Percentiles rank a stretch among this genome's conserved stretches.
Evolutionary conservation across 1,284 basidiomycete species (phyloP).

Genomic region (Ustilago xerochloae): DNA sequence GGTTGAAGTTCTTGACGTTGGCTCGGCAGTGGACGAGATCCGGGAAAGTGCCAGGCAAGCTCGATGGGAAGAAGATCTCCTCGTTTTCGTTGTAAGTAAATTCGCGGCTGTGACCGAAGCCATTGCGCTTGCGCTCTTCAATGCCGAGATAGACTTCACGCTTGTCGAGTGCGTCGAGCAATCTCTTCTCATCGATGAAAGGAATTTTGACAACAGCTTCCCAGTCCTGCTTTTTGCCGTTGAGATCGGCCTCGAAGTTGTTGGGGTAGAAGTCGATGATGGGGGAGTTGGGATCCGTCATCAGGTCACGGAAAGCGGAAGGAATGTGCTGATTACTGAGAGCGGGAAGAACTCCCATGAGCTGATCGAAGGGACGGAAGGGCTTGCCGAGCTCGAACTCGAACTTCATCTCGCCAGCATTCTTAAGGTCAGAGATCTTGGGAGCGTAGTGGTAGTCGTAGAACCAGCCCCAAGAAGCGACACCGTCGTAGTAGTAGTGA

Average conservation of each 20-base stretch:
- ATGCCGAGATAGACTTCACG: slow-evolving; percentile 81
- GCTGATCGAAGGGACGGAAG: slow-evolving; percentile 93
- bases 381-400: slow-evolving; percentile 86
- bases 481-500: slow-evolving; percentile 97
- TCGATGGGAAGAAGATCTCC: slow-evolving; percentile 83
- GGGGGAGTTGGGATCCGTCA: slow-evolving; percentile 85
- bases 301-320: slow-evolving; percentile 86
- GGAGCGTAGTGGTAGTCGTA: slow-evolving; percentile 95
- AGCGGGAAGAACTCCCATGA: slow-evolving; percentile 96
- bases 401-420: slow-evolving; percentile 83
- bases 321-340: slow-evolving; percentile 91
- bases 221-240: slow-evolving; percentile 99
- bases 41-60: slow-evolving; percentile 93
- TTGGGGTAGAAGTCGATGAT: slow-evolving; percentile 94
- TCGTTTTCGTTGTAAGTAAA: slow-evolving; percentile 76
- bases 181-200: slow-evolving; percentile 87
- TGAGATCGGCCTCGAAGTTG: slow-evolving; percentile 91
- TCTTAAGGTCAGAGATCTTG: slow-evolving; percentile 79
- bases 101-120: slow-evolving; percentile 80
- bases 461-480: slow-evolving; percentile 98
- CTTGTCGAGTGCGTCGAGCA: slow-evolving; percentile 77
- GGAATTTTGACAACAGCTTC: slow-evolving; percentile 99
- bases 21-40: slow-evolving; percentile 85
- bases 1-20: slow-evolving; percentile 78
- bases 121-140: slow-evolving; percentile 83